Evolutionary conservation across 1,284 basidiomycete species (phyloP), one percentile per base, ranked within the genome.

Genomic region (Singerocomus inundabilis): DNA sequence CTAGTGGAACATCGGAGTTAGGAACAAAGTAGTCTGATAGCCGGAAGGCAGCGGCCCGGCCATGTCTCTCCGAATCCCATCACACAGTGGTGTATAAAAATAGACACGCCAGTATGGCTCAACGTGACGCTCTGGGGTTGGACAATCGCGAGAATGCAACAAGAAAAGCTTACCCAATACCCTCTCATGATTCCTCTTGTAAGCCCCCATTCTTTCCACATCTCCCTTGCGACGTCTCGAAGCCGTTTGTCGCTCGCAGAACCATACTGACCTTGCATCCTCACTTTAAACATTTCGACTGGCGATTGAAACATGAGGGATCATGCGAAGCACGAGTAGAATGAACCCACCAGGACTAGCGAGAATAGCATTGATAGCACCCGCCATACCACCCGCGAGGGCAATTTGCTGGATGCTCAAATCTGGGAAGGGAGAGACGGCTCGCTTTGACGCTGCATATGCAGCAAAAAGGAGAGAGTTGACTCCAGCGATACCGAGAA

Each of bases 231-330:
- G 5, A 97, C 78, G 3, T 73, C 77, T 29, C 84, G 73, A 29
- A 97, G 76, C 37, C 82, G 79, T 71, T 95, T 91, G 64, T 95
- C 92, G 6, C 78, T 75, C 10, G 80, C 75, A 3, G 75, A 78
- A 16, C 88, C 91, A 58, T 93, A 93, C 63, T 95, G 91, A 5
- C 91, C 93, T 71, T 98, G 95, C 94, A 98, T 97, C n/a, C 92
- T 82, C 40, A 98, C 92, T 72, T 94, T 92, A 70, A 90, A 89
- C 85, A 91, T 88, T 67, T 91, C 89, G 46, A 91, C 88, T 89
- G 54, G 5, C 9, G 31, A 21, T 40, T 10, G 5, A 13, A n/a
- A n/a, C 5, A 6, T 41, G 21, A 18, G 24, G 11, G 18, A 13
- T 31, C 7, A 32, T 6, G 40, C 6, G n/a, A 16, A 6, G n/a